Base-by-base conservation (phyloP, 805 yeast genomes). In the Kazachstania taianensis region DNA sequence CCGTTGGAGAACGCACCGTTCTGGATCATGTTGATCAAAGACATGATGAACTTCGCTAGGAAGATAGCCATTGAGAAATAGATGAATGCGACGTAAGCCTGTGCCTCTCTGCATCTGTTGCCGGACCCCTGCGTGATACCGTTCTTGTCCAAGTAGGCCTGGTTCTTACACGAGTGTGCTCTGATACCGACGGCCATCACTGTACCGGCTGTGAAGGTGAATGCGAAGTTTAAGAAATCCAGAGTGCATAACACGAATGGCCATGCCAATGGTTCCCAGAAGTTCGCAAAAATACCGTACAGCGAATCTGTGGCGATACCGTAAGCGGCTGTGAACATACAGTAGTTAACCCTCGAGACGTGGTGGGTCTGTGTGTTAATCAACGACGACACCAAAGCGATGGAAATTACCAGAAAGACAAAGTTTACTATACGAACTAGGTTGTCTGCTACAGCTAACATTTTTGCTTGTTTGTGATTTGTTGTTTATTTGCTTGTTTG, bases 31-130 rank as follows among this genome's bases (percentile, higher is more conserved):
- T 38, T 44, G 20, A 44, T 39, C 1, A 34, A 9, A 8, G 49
- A 41, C 48, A 75, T 57, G 43, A 63, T 63, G 42, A 73, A 53
- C 46, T 86, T 73, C 51, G 71, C 81, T 45, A 84, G 61, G 61
- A 84, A 81, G 59, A 78, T 63, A 57, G 77, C 74, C 71, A 81
- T 77, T 39, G 92, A 72, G 63, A 92, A 78, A 80, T 75, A 92
- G 55, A 81, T 71, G 76, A 83, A 82, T 35, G 87, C 86, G 50
- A 69, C 71, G 14, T 80, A 61, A 43, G 85, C 85, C 72, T 92
- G 97, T 38, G 94, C 86, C 68, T 84, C 79, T 72, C 96, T 83
- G 70, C 99, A 92, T 71, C 97, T 78, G 55, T 75, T 82, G 16
- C 66, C 53, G 29, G 78, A 69, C 48, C 94, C 94, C 67, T 83